phyloP scores from a whole-genome alignment of 768 basidiomycete genomes.

The Mycena sanguinolenta region DNA sequence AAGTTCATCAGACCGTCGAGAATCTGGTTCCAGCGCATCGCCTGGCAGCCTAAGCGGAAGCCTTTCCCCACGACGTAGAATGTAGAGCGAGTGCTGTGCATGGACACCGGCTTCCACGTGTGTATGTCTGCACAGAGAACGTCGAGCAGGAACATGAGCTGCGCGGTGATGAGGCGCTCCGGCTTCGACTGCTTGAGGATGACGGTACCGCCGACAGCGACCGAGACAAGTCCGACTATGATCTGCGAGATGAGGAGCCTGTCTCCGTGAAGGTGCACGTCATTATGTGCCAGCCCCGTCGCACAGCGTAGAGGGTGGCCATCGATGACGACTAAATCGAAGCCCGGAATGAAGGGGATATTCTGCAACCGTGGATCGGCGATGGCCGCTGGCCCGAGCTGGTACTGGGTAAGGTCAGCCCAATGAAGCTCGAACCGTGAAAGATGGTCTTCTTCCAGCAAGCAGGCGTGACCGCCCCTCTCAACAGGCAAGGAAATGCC shows the following conservation, averaged over 20 bases:
- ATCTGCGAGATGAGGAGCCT: constrained; percentile 48
- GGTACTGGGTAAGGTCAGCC: constrained; percentile 43
- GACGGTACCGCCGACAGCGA: constrained; percentile 43
- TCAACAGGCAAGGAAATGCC: constrained; percentile 45
- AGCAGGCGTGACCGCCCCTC: constrained; percentile 42
- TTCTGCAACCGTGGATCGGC: constrained; percentile 31
- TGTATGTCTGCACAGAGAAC: constrained; percentile 39
- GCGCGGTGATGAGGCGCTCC: constrained; percentile 43
- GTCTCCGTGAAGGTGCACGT: constrained; percentile 34
- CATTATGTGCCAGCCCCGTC: background rate
- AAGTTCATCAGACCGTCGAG: constrained; percentile 39
- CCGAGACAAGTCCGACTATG: constrained; percentile 44
- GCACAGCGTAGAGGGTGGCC: constrained; percentile 48
- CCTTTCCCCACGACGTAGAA: constrained; percentile 49
- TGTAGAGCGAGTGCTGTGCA: constrained; percentile 45
- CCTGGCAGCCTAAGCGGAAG: constrained; percentile 38
- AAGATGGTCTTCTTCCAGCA: constrained; percentile 38
- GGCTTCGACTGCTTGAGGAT: constrained; percentile 49
- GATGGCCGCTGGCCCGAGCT: constrained; percentile 49
- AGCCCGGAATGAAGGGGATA: constrained; percentile 35
- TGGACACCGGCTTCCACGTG: constrained; percentile 46
- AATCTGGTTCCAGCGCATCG: constrained; percentile 20
- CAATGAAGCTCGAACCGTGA: constrained; percentile 41
- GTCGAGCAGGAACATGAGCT: constrained; percentile 47
- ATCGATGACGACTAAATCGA: constrained; percentile 50